Conservation (phyloP, 2,329 filamentous ascomycete genomes). For the Bipolaris sorokiniana region DNA sequence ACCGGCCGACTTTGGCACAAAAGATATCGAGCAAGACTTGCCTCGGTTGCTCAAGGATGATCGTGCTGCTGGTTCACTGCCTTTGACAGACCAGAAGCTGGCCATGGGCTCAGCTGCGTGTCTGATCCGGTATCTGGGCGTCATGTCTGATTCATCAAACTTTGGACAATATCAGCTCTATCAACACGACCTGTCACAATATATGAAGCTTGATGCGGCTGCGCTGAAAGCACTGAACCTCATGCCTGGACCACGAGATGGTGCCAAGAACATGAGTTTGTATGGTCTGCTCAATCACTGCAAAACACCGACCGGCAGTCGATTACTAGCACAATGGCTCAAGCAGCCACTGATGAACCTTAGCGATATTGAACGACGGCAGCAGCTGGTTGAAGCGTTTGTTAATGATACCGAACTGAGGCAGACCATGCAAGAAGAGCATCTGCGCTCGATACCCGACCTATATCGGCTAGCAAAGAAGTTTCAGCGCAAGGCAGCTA, state of each 20-base stretch:
- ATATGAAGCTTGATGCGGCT: constrained; percentile 97
- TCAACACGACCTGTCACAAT: constrained; percentile 94
- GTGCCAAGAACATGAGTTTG: constrained; percentile 96
- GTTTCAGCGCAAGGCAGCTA: constrained; percentile 90
- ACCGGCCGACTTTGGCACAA: constrained; percentile 77
- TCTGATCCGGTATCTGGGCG: constrained; percentile 90
- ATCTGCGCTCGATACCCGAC: constrained; percentile 90
- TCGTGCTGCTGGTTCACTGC: constrained; percentile 73
- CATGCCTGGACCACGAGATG: constrained; percentile 94
- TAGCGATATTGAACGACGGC: constrained; percentile 84
- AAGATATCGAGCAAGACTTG: constrained; percentile 95
- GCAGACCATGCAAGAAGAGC: constrained; percentile 96
- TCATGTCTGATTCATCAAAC: constrained; percentile 89
- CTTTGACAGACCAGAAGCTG: constrained; percentile 90
- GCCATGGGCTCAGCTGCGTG: constrained; percentile 95
- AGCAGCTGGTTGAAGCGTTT: constrained; percentile 95
- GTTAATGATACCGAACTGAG: constrained; percentile 89
- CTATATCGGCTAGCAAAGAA: constrained; percentile 92
- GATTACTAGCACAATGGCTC: constrained; percentile 91
- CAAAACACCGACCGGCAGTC: constrained; percentile 92
- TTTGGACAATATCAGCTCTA: constrained; percentile 98
- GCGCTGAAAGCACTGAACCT: constrained; percentile 93
- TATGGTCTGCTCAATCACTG: constrained; percentile 95
- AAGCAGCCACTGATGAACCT: constrained; percentile 97
- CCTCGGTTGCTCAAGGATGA: constrained; percentile 88